These are phyloP conservation scores for Dictyostelium citrinum DNA, from an alignment of 78 protist species.

Conservation along the genomic window DNA sequence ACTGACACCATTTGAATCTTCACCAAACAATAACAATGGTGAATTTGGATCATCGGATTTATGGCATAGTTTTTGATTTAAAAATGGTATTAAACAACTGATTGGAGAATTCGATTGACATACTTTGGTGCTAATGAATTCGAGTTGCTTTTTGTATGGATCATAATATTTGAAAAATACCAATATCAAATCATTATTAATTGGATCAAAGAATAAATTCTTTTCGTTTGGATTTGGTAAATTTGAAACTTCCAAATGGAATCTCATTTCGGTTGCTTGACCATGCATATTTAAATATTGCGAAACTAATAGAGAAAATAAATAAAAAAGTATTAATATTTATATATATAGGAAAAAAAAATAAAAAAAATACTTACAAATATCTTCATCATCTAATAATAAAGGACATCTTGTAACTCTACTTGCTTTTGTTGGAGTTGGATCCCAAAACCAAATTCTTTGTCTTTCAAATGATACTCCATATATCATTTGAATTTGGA, in stretches of 20 bases:
- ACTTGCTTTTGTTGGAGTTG: conserved; percentile 18
- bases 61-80: conserved; percentile 46
- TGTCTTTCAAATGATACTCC: conserved; percentile 76
- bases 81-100: conserved; percentile 17
- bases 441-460: conserved; percentile 77
- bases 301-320: not conserved
- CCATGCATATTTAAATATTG: conserved; percentile 49
- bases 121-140: conserved; percentile 34
- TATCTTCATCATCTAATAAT: conserved; percentile 70
- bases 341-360: not conserved
- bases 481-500: conserved; percentile 71
- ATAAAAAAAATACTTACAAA: conserved; percentile 11
- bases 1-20: conserved; percentile 40
- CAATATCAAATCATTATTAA: conserved; percentile 19
- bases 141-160: conserved; percentile 27
- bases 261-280: conserved; percentile 57
- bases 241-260: conserved; percentile 67
- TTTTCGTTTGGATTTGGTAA: conserved; percentile 67
- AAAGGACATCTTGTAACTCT: conserved; percentile 64
- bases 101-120: conserved; percentile 29
- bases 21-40: conserved; percentile 58
- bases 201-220: conserved; percentile 70
- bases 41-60: not conserved
- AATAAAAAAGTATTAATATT: not conserved
- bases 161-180: conserved; percentile 67